phyloP scores from a whole-genome alignment of 148 eudicot genomes.

The Nepenthes mirabilis region DNA sequence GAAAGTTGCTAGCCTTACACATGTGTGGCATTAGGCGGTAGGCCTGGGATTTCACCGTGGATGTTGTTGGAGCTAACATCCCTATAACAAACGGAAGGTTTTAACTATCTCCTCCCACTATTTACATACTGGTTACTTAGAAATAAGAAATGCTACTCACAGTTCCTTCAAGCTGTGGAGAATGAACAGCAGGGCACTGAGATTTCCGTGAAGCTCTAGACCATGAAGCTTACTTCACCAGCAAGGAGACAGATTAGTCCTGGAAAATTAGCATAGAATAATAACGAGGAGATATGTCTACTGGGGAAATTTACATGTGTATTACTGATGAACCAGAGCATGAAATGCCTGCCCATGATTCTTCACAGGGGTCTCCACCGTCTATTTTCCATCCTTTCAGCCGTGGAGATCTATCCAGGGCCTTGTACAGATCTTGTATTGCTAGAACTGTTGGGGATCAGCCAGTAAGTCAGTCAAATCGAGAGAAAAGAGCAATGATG shows the following conservation, averaged over 20 bases:
- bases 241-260: not conserved
- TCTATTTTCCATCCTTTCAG: conserved; percentile 54
- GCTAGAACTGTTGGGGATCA: conserved; percentile 35
- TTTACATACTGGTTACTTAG: conserved; percentile 1
- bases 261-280: not conserved
- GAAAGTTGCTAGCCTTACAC: conserved; percentile 35
- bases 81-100: conserved; percentile 21
- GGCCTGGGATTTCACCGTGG: conserved; percentile 60
- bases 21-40: conserved; percentile 65
- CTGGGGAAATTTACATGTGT: conserved; percentile 31
- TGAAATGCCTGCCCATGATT: conserved; percentile 74
- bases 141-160: conserved; percentile 27
- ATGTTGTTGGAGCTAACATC: conserved; percentile 67
- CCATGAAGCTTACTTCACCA: conserved; percentile 50
- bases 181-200: conserved; percentile 44
- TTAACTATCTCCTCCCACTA: not conserved
- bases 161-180: conserved; percentile 49
- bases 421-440: conserved; percentile 54
- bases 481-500: too few species aligned
- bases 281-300: not conserved
- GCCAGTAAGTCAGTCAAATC: too few species aligned
- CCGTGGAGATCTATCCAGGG: conserved; percentile 49
- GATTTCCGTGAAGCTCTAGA: conserved; percentile 45
- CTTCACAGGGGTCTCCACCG: conserved; percentile 73
- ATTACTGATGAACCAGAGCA: conserved; percentile 67